Conservation (phyloP, 306 rosid genomes). For the Trifolium dubium region DNA sequence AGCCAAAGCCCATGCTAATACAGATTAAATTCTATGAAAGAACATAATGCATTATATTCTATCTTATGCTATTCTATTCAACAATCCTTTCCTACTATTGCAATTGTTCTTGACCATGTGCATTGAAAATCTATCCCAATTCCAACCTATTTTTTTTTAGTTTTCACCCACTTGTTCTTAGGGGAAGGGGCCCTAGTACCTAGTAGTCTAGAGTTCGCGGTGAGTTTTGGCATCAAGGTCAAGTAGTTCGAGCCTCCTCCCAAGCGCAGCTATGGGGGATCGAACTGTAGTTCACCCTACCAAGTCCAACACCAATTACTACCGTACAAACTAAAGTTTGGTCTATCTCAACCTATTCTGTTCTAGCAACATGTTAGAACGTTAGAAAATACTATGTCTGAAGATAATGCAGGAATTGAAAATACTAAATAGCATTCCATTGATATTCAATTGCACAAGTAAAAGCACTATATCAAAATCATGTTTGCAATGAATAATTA, state of each 20-base stretch:
- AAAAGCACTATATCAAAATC: slow-evolving; percentile 5
- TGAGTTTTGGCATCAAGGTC: too few species aligned
- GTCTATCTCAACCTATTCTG: neutral
- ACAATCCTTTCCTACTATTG: neutral
- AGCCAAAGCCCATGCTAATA: neutral
- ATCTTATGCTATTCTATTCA: neutral
- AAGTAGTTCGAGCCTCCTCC: too few species aligned
- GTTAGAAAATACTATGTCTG: neutral
- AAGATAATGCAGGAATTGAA: slow-evolving; percentile 2
- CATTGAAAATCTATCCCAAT: neutral
- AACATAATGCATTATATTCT: neutral
- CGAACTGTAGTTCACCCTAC: too few species aligned
- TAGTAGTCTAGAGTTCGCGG: too few species aligned
- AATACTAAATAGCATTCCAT: slow-evolving; percentile 8
- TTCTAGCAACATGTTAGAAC: neutral
- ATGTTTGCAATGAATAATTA: slow-evolving; percentile 20
- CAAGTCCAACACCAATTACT: too few species aligned
- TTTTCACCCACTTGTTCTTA: too few species aligned
- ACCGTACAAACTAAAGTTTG: too few species aligned
- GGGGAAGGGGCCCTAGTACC: too few species aligned
- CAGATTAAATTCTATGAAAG: neutral
- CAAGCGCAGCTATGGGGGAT: too few species aligned
- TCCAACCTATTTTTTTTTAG: too few species aligned
- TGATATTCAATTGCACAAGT: neutral
- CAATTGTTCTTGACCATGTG: neutral